phyloP scores from a whole-genome alignment of 1,284 basidiomycete species.

The Irpex sp. region DNA sequence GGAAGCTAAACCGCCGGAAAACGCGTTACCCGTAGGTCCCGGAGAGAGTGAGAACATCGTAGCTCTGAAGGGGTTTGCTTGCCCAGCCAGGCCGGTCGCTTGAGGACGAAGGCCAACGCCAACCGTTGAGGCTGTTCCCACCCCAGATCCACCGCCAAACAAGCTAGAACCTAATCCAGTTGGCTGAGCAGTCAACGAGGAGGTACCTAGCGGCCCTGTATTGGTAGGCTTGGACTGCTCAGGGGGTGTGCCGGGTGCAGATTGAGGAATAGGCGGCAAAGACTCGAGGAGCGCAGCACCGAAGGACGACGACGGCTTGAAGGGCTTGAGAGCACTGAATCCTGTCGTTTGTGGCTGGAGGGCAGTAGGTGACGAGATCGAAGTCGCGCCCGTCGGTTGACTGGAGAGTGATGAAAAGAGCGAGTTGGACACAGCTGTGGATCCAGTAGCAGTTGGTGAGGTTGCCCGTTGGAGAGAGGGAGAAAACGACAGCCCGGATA shows the following conservation, averaged over 20 bases:
- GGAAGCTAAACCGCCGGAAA: constrained; percentile 8
- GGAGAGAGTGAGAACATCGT: constrained; percentile 26
- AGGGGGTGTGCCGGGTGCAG: constrained; percentile 44
- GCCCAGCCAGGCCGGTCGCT: constrained; percentile 53
- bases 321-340: constrained; percentile 77
- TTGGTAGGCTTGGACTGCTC: constrained; percentile 5
- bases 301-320: constrained; percentile 89
- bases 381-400: constrained; percentile 45
- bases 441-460: constrained; percentile 32
- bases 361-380: constrained; percentile 25
- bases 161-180: constrained; percentile 23
- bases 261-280: constrained; percentile 66
- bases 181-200: constrained; percentile 25
- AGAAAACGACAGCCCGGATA: constrained; percentile 16
- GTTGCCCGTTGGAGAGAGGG: constrained; percentile 32
- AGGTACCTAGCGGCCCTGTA: constrained; percentile 10
- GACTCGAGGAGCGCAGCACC: constrained; percentile 77
- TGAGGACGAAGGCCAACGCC: constrained; percentile 69
- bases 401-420: constrained; percentile 44
- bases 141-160: constrained; percentile 13
- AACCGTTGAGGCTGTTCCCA: constrained; percentile 31
- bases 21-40: constrained; percentile 11
- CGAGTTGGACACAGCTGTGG: constrained; percentile 32
- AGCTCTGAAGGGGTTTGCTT: constrained; percentile 72
- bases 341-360: constrained; percentile 79